These are phyloP conservation scores for Heliamphora exappendiculata DNA, from an alignment of 148 eudicot genomes.

Conservation along the genomic window DNA sequence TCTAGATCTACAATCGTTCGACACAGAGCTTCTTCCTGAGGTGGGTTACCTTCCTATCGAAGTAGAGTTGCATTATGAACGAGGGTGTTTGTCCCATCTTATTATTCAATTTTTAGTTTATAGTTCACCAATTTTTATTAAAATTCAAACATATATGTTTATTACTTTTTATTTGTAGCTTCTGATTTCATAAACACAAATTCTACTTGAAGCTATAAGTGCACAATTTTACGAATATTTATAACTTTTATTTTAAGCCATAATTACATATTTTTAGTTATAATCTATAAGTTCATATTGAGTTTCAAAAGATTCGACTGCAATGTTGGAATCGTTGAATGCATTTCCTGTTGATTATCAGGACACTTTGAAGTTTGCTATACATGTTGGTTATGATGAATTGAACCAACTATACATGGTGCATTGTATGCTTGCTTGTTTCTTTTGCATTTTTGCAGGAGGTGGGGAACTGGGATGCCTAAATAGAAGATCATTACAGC, in stretches of 20 bases:
- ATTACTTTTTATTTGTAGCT: no score
- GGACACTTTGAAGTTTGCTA: not conserved
- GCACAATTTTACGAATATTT: no score
- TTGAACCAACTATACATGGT: not conserved
- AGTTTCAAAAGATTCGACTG: not conserved
- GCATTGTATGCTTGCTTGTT: not conserved
- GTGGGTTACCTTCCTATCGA: slow-evolving; percentile 21
- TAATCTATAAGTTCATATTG: no score
- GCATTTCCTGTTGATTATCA: not conserved
- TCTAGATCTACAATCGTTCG: slow-evolving; percentile 86
- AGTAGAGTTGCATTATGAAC: not conserved
- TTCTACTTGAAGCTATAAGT: no score
- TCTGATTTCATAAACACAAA: no score
- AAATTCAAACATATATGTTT: no score
- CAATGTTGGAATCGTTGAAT: not conserved
- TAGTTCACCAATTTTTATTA: no score
- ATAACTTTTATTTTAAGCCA: no score
- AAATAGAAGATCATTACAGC: not conserved
- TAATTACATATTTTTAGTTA: no score
- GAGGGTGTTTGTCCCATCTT: no score
- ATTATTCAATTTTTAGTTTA: no score
- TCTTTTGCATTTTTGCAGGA: not conserved
- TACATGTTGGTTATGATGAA: not conserved
- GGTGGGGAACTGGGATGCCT: not conserved
- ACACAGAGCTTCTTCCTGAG: slow-evolving; percentile 87